A percentile compares a stretch with the other conserved stretches of the same genome.
phyloP scores from a whole-genome alignment of 1,284 basidiomycete species.

The Ceratobasidium papillatum region DNA sequence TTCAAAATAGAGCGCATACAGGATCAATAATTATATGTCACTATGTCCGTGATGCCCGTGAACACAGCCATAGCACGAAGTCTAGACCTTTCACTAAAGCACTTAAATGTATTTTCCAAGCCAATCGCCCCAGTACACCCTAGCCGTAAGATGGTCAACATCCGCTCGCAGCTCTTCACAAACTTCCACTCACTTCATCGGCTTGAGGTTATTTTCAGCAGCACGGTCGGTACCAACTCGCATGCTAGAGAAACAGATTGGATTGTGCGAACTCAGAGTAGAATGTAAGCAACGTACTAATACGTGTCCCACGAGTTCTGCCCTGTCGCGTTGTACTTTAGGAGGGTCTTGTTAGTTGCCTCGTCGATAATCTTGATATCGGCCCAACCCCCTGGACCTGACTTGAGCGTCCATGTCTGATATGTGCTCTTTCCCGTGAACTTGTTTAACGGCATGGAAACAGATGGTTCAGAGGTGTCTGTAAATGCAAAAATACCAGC shows the following conservation, averaged over 20 bases:
- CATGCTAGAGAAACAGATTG: not conserved
- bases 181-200: conserved; percentile 5
- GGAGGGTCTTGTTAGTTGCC: not conserved
- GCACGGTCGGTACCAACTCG: conserved; percentile 9
- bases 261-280: not conserved
- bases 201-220: not conserved
- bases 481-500: conserved; percentile 35
- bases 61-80: not conserved
- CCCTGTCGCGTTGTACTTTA: conserved; percentile 25
- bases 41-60: not conserved
- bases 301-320: conserved; percentile 6
- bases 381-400: conserved; percentile 7
- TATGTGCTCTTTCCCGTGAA: conserved; percentile 12
- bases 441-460: conserved; percentile 19
- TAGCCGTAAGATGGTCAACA: not conserved
- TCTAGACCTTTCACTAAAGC: too few relatives aligned
- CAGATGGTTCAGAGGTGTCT: conserved; percentile 13
- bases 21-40: not conserved
- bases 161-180: not conserved
- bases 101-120: not conserved
- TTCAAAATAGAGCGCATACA: not conserved
- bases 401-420: conserved; percentile 37
- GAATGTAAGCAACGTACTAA: not conserved
- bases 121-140: conserved; percentile 31
- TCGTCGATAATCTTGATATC: conserved; percentile 30